phyloP scores from a whole-genome alignment of 23 red algal species.

The Gracilariopsis chorda region DNA sequence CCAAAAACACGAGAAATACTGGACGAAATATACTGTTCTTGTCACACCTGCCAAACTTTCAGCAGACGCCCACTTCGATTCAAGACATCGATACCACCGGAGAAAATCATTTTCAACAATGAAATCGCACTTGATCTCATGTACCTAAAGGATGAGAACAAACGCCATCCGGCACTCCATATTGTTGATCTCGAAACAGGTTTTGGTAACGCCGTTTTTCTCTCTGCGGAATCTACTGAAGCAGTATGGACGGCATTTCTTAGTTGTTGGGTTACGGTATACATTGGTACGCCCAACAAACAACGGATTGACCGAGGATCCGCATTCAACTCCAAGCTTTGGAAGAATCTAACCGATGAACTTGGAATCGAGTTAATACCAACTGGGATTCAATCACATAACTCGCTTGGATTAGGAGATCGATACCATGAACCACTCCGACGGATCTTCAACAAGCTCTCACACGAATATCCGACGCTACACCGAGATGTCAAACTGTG shows the following conservation, averaged over 20 bases:
- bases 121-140: slow-evolving; percentile 32
- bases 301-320: slow-evolving; percentile 20
- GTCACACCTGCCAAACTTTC: background rate
- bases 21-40: background rate
- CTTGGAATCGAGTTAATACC: slow-evolving; percentile 13
- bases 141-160: background rate
- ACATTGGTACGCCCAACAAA: background rate
- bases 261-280: background rate
- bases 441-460: background rate
- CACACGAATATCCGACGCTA: background rate
- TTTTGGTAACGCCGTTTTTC: slow-evolving; percentile 6
- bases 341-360: background rate
- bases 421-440: slow-evolving; percentile 16
- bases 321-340: slow-evolving; percentile 33
- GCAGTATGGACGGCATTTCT: slow-evolving; percentile 48
- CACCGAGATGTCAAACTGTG: background rate
- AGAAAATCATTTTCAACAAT: background rate
- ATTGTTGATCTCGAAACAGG: slow-evolving; percentile 19
- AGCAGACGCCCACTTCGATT: background rate
- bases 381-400: background rate
- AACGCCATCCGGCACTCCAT: slow-evolving; percentile 4
- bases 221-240: background rate
- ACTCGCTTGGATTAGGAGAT: slow-evolving; percentile 4
- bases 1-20: background rate
- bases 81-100: background rate